A percentile compares a stretch with the other conserved stretches of the same genome.
Evolutionary conservation across 2,329 filamentous ascomycete species (phyloP).

Genomic region (Cladosporium oxysporum): DNA sequence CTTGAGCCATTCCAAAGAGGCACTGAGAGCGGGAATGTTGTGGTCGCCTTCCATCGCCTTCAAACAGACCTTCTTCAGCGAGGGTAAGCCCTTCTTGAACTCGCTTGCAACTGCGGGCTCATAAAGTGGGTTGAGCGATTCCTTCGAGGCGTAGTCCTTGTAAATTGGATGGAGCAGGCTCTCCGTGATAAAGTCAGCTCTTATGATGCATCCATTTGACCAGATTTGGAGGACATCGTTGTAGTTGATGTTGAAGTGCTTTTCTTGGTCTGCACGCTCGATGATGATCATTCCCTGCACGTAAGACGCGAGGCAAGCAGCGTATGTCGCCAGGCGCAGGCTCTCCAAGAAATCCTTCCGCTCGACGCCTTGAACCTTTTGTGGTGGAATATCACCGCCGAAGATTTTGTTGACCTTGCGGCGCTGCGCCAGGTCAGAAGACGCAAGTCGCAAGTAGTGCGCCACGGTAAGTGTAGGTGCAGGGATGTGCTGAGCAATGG

Average conservation of each 20-base stretch:
- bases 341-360: conserved; percentile 55
- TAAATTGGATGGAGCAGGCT: conserved; percentile 57
- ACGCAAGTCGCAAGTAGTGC: conserved; percentile 65
- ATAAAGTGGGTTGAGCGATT: conserved; percentile 50
- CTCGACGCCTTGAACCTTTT: conserved; percentile 36
- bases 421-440: conserved; percentile 61
- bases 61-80: conserved; percentile 59
- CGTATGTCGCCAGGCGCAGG: conserved; percentile 63
- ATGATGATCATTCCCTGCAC: conserved; percentile 68
- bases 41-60: conserved; percentile 59
- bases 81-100: conserved; percentile 52
- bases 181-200: conserved; percentile 61
- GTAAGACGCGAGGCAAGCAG: conserved; percentile 62
- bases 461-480: conserved; percentile 64
- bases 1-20: conserved; percentile 68
- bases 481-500: conserved; percentile 62
- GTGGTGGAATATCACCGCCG: conserved; percentile 43
- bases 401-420: conserved; percentile 52
- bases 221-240: conserved; percentile 60
- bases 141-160: conserved; percentile 33
- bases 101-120: conserved; percentile 55
- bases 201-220: conserved; percentile 71
- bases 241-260: conserved; percentile 62
- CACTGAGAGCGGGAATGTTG: conserved; percentile 61
- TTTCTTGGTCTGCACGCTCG: conserved; percentile 56